Evolutionary conservation across 2,329 filamentous ascomycete genomes (phyloP), one percentile per base, ranked within the genome.

Genomic region (Fusarium annulatum): DNA sequence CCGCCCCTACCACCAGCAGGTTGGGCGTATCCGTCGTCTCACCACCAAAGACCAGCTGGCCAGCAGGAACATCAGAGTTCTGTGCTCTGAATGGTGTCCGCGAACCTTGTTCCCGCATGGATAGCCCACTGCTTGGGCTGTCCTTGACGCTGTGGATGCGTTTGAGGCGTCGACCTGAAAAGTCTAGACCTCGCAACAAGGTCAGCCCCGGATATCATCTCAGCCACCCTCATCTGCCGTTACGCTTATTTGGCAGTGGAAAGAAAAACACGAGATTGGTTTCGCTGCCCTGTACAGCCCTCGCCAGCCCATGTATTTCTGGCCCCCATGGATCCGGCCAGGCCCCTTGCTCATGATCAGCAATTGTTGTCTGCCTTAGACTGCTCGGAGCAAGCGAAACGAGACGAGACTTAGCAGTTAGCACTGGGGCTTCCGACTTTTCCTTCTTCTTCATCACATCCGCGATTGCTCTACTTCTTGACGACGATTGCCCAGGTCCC

Each of bases 171-270:
- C 33, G 55, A 49, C 61, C 28, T 65, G 61, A 59, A 48, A 53
- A 71, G 73, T 77, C 76, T 70, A 66, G 76, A 75, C 76, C 71
- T 58, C 23, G 61, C 53, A 56, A 49, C 67, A 72, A 56, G 67
- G 71, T 76, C 73, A 77, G 74, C 76, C 74, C 76, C 69, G 65
- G 76, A 76, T 76, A 66, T 69, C 73, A 64, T 64, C 73, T 75
- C 67, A 76, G 76, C 76, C 74, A 77, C 75, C 63, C 56, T 71
- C 71, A 76, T 78, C 75, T 78, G 57, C 75, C 71, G 69, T 70
- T 68, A 67, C 68, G 57, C 69, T 69, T 69, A 69, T 53, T 39
- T 64, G n/a, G 19, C 28, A 51, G 30, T 64, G 52, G 59, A 64
- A 69, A 69, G 65, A 65, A 69, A 53, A 69, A 53, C 59, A 43